Evolutionary conservation across 2,329 filamentous ascomycete species (phyloP), one percentile per base, ranked within the genome.

Genomic region (Pseudogymnoascus sp.): DNA sequence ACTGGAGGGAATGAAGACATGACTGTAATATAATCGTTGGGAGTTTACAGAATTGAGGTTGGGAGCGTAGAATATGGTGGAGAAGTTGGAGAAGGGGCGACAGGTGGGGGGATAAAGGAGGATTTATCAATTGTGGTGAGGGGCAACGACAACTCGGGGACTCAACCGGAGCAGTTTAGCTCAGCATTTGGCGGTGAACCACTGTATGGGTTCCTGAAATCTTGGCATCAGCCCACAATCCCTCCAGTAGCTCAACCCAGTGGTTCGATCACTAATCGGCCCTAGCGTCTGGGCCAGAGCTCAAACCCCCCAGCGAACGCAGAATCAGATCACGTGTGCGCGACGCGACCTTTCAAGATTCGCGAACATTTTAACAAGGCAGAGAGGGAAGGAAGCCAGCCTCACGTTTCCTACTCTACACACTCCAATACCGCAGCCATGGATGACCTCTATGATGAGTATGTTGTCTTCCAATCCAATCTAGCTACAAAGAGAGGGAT

Each of bases 361-460:
- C 50, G 50, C 50, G 50, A 56, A 56, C 50, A 56, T 56, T 56
- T 56, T 33, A 56, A 21, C 50, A 33, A 56, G 50, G 50, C n/a
- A 56, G n/a, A 56, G 50, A 56, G 50, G 50, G 50, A 56, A 56
- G 50, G 50, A 56, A 56, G 29, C 50, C 50, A 56, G 50, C 50
- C 29, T 56, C 50, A 56, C 50, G n/a, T 56, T 56, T 56, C 50
- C 50, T 33, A 56, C 16, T 56, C 50, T 13, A 33, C 26, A 13
- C 50, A 56, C n/a, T 33, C 29, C 29, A 56, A 24, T 44, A 62
- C 40, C 61, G 61, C 62, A 65, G 78, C 71, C 71, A 95, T 96
- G 92, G 93, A 97, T 81, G 93, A 97, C 77, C 86, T 97, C 71
- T 97, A 97, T 76, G 93, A 97, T 79, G 93, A 97, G 91, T 96